These are phyloP conservation scores for Aureobasidium namibiae DNA, from an alignment of 2,329 filamentous ascomycete species.

Conservation along the genomic window DNA sequence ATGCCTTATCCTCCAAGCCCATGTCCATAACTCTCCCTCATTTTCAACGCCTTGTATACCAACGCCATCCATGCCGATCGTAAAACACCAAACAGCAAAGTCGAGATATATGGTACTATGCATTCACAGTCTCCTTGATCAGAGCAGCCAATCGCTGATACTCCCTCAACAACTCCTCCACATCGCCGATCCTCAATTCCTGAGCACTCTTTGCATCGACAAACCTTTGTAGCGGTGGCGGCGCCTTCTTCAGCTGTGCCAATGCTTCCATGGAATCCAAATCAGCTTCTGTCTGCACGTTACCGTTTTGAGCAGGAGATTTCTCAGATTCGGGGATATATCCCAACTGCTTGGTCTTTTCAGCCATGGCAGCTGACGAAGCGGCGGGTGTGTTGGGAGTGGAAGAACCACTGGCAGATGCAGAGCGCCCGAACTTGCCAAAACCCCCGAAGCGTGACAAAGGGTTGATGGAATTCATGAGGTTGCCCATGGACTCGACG, in stretches of 20 bases:
- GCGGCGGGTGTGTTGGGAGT: slow-evolving; percentile 29
- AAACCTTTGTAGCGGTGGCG: slow-evolving; percentile 40
- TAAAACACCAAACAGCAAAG: background rate
- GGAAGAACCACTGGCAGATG: slow-evolving; percentile 19
- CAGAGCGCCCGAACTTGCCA: slow-evolving; percentile 25
- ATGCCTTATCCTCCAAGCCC: background rate
- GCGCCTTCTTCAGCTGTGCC: slow-evolving; percentile 36
- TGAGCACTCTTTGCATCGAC: slow-evolving; percentile 38
- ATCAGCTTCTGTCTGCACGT: slow-evolving; percentile 18
- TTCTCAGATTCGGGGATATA: slow-evolving; percentile 21
- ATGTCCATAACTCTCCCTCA: background rate
- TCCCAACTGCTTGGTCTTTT: slow-evolving; percentile 23
- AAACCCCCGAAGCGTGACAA: slow-evolving; percentile 29
- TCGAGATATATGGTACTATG: background rate
- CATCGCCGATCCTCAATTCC: slow-evolving; percentile 39
- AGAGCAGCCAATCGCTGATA: slow-evolving; percentile 35
- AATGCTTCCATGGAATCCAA: slow-evolving; percentile 35
- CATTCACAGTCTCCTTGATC: slow-evolving; percentile 32
- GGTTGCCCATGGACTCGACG: slow-evolving; percentile 21
- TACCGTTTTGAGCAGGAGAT: background rate
- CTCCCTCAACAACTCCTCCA: slow-evolving; percentile 36
- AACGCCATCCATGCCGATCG: background rate
- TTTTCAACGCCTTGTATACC: background rate
- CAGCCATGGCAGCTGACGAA: slow-evolving; percentile 42
- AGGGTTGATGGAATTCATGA: slow-evolving; percentile 27